A percentile compares a stretch with the other conserved stretches of the same genome.
Evolutionary conservation across 306 rosid species (phyloP).

Genomic region (Corylus avellana): DNA sequence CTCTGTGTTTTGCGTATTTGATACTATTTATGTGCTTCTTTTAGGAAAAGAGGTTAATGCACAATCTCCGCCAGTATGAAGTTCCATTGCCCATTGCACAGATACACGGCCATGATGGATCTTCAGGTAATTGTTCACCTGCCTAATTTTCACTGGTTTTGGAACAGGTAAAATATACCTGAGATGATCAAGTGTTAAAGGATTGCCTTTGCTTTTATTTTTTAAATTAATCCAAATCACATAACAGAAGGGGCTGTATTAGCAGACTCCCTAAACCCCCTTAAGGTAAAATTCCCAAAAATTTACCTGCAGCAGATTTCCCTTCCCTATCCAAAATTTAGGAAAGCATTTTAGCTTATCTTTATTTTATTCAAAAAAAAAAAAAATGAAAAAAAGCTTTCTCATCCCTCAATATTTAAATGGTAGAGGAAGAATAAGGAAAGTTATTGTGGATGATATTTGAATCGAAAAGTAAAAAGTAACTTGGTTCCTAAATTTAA

Average conservation of each 20-base stretch:
- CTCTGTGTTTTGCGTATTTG: neutral
- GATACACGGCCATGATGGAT: constrained; percentile 93
- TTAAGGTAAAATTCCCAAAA: too few species aligned
- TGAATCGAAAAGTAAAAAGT: too few species aligned
- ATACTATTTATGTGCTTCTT: neutral
- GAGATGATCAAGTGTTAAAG: neutral
- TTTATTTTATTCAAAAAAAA: too few species aligned
- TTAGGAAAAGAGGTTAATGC: constrained; percentile 87
- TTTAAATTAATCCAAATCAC: neutral
- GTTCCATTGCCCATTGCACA: constrained; percentile 94
- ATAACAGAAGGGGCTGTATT: neutral
- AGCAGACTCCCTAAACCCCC: too few species aligned
- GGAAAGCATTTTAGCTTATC: too few species aligned
- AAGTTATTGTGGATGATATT: too few species aligned
- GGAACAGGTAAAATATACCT: neutral
- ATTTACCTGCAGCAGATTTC: too few species aligned
- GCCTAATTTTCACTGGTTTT: neutral
- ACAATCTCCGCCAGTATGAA: constrained; percentile 80
- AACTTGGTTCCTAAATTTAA: too few species aligned
- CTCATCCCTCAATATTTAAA: too few species aligned
- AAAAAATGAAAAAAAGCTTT: too few species aligned
- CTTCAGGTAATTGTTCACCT: constrained; percentile 67
- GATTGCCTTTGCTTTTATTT: neutral
- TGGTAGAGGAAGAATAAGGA: too few species aligned
- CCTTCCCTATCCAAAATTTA: too few species aligned